Percentiles rank a stretch among this genome's conserved stretches.
Conservation (phyloP, 805 yeast genomes). For the Candida multigemmis region DNA sequence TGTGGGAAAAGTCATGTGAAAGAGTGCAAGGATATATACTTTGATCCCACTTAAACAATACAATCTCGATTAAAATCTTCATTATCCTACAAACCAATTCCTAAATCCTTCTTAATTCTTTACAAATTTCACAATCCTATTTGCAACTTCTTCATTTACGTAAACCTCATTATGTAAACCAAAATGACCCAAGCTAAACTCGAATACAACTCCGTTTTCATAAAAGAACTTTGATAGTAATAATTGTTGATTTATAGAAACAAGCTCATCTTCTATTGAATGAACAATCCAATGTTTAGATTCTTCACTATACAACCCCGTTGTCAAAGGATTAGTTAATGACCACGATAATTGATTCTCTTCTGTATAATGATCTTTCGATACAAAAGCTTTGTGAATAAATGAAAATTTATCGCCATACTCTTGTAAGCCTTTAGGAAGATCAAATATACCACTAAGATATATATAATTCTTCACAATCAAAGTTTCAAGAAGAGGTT, state of each 20-base stretch:
- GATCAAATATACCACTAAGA: conserved; percentile 66
- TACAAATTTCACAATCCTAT: neutral
- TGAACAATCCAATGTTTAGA: conserved; percentile 39
- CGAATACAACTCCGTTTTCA: conserved; percentile 5
- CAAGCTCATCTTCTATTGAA: conserved; percentile 58
- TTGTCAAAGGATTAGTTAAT: conserved; percentile 1
- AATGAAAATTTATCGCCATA: conserved; percentile 52
- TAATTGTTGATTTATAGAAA: conserved; percentile 42
- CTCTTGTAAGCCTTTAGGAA: conserved; percentile 42
- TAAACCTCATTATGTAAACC: conserved; percentile 67
- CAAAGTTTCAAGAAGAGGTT: no score
- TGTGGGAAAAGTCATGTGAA: conserved; percentile 1
- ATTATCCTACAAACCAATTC: no score
- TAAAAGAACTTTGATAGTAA: conserved; percentile 27
- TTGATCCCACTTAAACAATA: no score
- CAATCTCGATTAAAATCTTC: neutral
- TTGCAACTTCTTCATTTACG: conserved; percentile 27
- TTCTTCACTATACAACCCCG: neutral
- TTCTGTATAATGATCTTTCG: conserved; percentile 8
- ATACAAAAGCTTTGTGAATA: conserved; percentile 48
- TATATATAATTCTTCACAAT: no score
- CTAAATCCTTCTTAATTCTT: neutral
- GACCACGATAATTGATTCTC: conserved; percentile 19
- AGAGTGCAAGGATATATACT: no score
- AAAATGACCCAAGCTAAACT: conserved; percentile 20